Conservation (phyloP, 73 alveolate species). For the Urostyla sp. region DNA sequence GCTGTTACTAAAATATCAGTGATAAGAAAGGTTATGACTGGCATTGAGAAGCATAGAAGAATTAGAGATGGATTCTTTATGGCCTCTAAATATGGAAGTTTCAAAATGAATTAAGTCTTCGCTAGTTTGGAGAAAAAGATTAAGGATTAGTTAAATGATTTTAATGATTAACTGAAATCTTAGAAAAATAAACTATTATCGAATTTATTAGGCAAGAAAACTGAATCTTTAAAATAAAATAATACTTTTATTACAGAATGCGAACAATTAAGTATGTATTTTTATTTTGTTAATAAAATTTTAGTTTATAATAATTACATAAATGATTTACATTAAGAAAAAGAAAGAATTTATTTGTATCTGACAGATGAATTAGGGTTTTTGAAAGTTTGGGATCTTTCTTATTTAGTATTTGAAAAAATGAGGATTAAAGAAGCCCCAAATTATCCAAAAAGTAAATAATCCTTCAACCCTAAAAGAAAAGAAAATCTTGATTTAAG, state of each 20-base stretch:
- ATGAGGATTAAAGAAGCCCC: slow-evolving; percentile 3
- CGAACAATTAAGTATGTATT: background rate
- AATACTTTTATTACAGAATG: background rate
- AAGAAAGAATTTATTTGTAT: slow-evolving; percentile 22
- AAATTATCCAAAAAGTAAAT: slow-evolving; percentile 15
- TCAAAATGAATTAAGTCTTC: slow-evolving; percentile 16
- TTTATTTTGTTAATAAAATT: background rate
- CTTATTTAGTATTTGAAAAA: slow-evolving; percentile 12
- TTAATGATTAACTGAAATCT: background rate
- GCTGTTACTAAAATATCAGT: slow-evolving; percentile 55
- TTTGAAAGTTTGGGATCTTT: slow-evolving; percentile 57
- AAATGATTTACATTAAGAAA: background rate
- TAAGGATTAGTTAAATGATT: background rate
- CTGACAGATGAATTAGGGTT: slow-evolving; percentile 59
- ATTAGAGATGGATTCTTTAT: background rate
- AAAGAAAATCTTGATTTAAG: slow-evolving; percentile 71
- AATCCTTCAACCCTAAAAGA: slow-evolving; percentile 61
- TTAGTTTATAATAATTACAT: background rate
- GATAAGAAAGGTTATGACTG: background rate
- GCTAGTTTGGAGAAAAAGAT: background rate
- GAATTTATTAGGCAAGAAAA: background rate
- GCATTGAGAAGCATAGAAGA: slow-evolving; percentile 37
- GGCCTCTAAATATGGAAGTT: slow-evolving; percentile 30
- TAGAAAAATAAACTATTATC: background rate
- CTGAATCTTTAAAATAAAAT: background rate